Base-by-base conservation (phyloP, 1,284 basidiomycete species). In the Cryptococcus sp. region DNA sequence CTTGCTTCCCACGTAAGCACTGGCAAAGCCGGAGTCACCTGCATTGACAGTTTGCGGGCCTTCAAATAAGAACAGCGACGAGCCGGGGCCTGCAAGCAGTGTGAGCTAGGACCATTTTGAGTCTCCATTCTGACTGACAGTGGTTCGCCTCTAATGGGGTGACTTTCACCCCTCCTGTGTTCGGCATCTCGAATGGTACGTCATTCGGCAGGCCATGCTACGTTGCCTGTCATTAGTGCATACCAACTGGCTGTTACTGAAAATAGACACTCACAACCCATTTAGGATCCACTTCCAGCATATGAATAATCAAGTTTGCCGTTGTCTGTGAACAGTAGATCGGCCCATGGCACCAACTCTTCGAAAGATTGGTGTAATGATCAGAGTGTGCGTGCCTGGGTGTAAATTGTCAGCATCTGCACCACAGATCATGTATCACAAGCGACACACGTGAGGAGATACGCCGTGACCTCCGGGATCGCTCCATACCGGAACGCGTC, bases 141-240 rank as follows among this genome's bases (percentile, higher is more conserved):
- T 98, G 96, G 70, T 98, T 98, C 2, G 95, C 95, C 66, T 96
- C 91, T n/a, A 98, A 91, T 42, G 92, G 84, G 0, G 92, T 97
- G 1, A 97, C 94, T 38, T 78, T 81, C 38, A 98, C 91, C 1
- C 92, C 93, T 33, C 87, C 86, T 0, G 91, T 90, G 63, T 89
- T 79, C 0, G 92, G 91, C 47, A 98, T 82, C 15, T 83, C 75
- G 2, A 84, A 86, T 0, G 89, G 82, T 0, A 79, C 79, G 70
- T 97, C 84, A 82, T 93, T 85, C 0, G 91, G 89, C 0, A 98
- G 79, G 0, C 73, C 75, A 52, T 78, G 76, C 75, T 77, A 55
- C 7, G 42, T 67, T 50, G 64, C 55, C 44, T 45, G 13, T 35
- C 20, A 36, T 38, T 15, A 12, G 13, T 50, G n/a, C 45, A 36